Evolutionary conservation across 2,329 filamentous ascomycete species (phyloP).

Genomic region (Juglanconis sp.): DNA sequence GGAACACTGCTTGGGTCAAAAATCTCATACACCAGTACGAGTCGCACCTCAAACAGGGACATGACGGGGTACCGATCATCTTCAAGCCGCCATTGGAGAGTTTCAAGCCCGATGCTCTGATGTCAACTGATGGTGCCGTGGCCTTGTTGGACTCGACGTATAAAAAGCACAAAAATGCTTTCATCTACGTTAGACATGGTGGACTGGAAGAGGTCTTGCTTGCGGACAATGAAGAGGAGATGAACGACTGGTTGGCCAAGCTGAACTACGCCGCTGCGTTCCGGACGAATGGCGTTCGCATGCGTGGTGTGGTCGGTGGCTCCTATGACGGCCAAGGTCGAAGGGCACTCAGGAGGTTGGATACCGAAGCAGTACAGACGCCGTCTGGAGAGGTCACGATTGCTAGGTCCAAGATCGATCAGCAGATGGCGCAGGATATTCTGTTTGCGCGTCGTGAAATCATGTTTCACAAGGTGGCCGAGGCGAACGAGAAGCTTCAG

Average conservation of each 20-base stretch:
- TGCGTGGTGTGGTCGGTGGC: constrained; percentile 80
- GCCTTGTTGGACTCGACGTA: constrained; percentile 83
- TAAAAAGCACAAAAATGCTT: constrained; percentile 93
- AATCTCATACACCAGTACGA: constrained; percentile 86
- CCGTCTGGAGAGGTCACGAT: constrained; percentile 72
- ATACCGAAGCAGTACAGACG: constrained; percentile 66
- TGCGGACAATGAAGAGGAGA: constrained; percentile 83
- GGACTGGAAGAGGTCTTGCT: constrained; percentile 87
- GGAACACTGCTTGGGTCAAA: constrained; percentile 90
- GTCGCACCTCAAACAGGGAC: constrained; percentile 71
- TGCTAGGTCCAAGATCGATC: constrained; percentile 70
- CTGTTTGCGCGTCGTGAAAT: constrained; percentile 76
- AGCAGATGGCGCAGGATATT: constrained; percentile 82
- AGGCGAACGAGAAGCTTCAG: constrained; percentile 76
- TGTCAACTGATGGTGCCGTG: constrained; percentile 91
- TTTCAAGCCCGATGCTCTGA: constrained; percentile 90
- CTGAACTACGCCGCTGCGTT: constrained; percentile 96
- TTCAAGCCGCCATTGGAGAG: constrained; percentile 88
- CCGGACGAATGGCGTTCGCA: constrained; percentile 83
- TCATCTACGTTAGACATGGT: constrained; percentile 83
- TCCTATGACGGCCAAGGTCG: constrained; percentile 80
- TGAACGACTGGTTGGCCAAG: constrained; percentile 96
- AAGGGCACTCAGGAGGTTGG: constrained; percentile 68
- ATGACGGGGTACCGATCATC: constrained; percentile 72
- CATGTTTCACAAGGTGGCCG: constrained; percentile 78